Evolutionary conservation across 2,329 filamentous ascomycete genomes (phyloP).

Genomic region (Cladophialophora exuberans): DNA sequence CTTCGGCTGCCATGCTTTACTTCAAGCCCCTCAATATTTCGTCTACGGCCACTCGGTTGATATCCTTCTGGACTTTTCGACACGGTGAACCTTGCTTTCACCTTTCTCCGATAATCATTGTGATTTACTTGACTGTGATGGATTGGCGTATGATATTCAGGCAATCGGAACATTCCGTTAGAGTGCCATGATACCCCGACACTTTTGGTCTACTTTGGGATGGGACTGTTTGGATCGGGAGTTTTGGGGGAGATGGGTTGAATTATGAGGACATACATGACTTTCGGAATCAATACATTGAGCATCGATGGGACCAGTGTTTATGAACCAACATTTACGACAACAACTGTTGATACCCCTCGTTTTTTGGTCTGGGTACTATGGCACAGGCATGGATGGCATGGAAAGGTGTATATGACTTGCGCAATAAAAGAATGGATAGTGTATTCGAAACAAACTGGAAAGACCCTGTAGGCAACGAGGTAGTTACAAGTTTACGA

Average conservation of each 20-base stretch:
- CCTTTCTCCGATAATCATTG: neutral
- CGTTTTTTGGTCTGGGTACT: neutral
- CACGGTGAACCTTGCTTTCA: neutral
- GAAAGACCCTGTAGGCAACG: no score
- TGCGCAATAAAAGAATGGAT: no score
- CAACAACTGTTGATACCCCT: conserved; percentile 25
- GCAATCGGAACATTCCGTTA: conserved; percentile 1
- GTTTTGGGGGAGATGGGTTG: neutral
- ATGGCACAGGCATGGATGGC: neutral
- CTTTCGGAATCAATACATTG: neutral
- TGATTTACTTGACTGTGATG: neutral
- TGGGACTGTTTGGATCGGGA: conserved; percentile 1
- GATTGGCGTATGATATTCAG: neutral
- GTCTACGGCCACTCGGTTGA: no score
- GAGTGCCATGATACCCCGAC: conserved; percentile 5
- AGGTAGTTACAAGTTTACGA: no score
- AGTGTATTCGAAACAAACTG: no score
- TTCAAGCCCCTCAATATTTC: no score
- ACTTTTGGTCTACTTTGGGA: neutral
- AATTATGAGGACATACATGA: conserved; percentile 2
- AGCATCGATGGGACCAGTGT: conserved; percentile 15
- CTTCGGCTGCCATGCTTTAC: no score
- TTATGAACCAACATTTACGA: conserved; percentile 19
- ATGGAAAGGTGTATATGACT: no score
- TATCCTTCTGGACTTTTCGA: no score